Conservation (phyloP, 1,284 basidiomycete genomes). For the Trametes hirsuta region DNA sequence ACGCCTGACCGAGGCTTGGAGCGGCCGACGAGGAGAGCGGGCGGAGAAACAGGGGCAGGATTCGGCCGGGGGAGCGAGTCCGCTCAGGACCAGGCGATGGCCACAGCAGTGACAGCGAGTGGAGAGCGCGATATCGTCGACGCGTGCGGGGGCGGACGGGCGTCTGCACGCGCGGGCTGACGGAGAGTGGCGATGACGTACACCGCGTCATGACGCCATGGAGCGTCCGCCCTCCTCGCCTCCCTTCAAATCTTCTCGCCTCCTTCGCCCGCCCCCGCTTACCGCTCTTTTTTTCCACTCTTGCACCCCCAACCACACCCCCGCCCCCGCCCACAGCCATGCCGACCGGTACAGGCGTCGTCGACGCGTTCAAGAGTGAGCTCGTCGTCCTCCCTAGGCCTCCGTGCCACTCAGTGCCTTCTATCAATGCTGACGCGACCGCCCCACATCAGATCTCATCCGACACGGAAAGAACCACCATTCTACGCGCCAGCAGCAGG, state of each 20-base stretch:
- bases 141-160: constrained; percentile 1
- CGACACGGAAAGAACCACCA: constrained; percentile 81
- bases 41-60: constrained; percentile 7
- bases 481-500: constrained; percentile 37
- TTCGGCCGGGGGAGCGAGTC: not conserved
- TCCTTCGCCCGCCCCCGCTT: not conserved
- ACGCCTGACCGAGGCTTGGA: too few species aligned
- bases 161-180: constrained; percentile 5
- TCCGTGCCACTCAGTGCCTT: not conserved
- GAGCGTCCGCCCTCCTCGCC: constrained; percentile 14
- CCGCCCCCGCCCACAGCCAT: constrained; percentile 22
- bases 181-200: constrained; percentile 22
- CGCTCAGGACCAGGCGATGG: not conserved
- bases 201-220: constrained; percentile 23
- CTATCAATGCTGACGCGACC: constrained; percentile 8
- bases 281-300: constrained; percentile 4
- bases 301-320: constrained; percentile 1
- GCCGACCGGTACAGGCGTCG: constrained; percentile 39
- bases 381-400: not conserved
- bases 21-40: not conserved
- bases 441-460: constrained; percentile 65
- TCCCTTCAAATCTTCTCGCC: constrained; percentile 20
- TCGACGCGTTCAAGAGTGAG: constrained; percentile 41
- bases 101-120: not conserved
- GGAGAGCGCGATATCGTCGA: constrained; percentile 3